These are phyloP conservation scores for Gonapodya sp. DNA, from an alignment of 192 early-diverging fungal species.

Conservation along the genomic window DNA sequence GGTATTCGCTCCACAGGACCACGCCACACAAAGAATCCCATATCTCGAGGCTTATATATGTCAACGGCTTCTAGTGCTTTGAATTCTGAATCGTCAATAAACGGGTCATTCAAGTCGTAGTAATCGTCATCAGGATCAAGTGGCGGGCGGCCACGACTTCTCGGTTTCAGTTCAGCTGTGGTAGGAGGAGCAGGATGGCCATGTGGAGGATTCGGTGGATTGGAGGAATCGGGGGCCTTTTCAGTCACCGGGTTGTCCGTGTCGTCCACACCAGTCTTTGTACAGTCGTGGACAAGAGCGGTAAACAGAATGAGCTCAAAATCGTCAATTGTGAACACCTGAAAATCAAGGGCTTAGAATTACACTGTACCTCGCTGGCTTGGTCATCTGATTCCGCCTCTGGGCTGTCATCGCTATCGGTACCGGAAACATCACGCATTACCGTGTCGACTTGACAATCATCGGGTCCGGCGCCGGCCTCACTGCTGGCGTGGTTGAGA, in stretches of 20 bases:
- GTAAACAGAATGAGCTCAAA: no score
- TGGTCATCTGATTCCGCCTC: not conserved
- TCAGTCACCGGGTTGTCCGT: not conserved
- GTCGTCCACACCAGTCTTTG: not conserved
- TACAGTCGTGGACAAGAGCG: no score
- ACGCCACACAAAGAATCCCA: constrained; percentile 4
- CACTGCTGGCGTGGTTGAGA: no score
- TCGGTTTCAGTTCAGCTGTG: not conserved
- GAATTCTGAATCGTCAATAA: constrained; percentile 2
- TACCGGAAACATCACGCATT: not conserved
- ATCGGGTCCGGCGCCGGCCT: not conserved
- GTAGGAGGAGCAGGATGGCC: not conserved
- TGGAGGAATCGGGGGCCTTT: not conserved
- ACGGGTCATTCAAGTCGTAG: constrained; percentile 10
- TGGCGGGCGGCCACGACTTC: not conserved
- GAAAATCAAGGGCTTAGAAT: no score
- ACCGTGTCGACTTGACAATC: not conserved
- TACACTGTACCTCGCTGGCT: not conserved
- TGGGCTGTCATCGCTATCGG: not conserved
- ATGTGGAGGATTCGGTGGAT: not conserved
- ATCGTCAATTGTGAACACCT: no score
- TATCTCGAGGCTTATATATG: not conserved
- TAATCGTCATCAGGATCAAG: not conserved
- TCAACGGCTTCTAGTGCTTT: not conserved
- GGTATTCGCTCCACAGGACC: not conserved